phyloP scores from a whole-genome alignment of 108 stramenopile genomes.

The Cyclostephanos invisitatus region DNA sequence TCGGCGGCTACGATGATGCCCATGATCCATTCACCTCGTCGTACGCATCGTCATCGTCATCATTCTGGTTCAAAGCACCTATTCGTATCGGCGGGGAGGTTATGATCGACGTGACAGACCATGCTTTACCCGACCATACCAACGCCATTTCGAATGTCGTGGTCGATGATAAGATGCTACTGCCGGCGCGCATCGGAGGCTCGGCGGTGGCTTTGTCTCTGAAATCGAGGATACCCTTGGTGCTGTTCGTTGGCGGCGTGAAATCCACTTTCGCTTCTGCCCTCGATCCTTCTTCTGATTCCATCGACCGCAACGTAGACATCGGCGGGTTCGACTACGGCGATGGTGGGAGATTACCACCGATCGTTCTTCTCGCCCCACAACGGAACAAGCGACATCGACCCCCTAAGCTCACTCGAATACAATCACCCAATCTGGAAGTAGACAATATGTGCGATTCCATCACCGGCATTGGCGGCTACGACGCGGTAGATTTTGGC shows the following conservation, averaged over 20 bases:
- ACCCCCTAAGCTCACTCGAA: not conserved
- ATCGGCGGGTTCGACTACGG: not conserved
- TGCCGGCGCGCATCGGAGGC: conserved; percentile 6
- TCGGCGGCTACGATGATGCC: conserved; percentile 45
- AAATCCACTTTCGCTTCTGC: not conserved
- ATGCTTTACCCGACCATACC: not conserved
- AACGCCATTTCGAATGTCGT: not conserved
- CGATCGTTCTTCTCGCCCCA: not conserved
- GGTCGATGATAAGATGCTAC: not conserved
- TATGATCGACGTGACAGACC: not conserved
- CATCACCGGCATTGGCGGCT: not conserved
- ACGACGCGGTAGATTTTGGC: conserved; percentile 48
- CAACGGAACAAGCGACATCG: not conserved
- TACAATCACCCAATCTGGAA: not conserved
- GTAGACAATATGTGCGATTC: not conserved
- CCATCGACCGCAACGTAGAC: not conserved
- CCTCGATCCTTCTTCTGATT: not conserved
- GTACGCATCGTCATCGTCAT: conserved; percentile 2
- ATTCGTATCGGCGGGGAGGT: not conserved
- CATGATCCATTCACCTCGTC: conserved; percentile 41
- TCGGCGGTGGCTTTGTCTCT: conserved; percentile 3
- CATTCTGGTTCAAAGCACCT: conserved; percentile 1
- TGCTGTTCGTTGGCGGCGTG: conserved; percentile 4
- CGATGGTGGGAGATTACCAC: not conserved
- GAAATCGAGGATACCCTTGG: not conserved